Evolutionary conservation across 2,329 filamentous ascomycete genomes (phyloP).

Genomic region (Pyricularia grisea): DNA sequence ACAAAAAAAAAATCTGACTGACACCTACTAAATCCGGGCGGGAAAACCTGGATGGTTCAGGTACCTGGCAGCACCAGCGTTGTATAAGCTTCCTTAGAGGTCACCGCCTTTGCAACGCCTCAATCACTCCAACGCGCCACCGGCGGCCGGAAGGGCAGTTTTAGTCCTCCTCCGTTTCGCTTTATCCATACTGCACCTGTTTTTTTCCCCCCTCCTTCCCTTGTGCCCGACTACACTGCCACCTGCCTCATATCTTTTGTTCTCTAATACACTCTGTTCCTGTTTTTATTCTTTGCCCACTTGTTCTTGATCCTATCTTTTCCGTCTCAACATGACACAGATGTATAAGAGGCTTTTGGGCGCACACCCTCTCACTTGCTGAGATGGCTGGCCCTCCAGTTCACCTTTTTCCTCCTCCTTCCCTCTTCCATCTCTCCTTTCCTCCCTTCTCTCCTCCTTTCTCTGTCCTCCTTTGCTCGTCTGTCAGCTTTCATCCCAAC

Average conservation of each 20-base stretch:
- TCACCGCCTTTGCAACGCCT: neutral
- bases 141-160: neutral
- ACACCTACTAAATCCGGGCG: neutral
- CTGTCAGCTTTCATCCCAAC: neutral
- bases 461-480: neutral
- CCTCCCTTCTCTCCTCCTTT: neutral
- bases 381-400: neutral
- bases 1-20: neutral
- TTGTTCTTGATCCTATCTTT: neutral
- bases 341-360: neutral
- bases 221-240: neutral
- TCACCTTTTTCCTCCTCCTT: neutral
- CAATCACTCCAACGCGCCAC: neutral
- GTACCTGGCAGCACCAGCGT: neutral
- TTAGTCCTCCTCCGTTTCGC: neutral
- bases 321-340: neutral
- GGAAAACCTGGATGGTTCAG: neutral
- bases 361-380: neutral
- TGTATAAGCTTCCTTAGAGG: neutral
- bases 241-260: neutral
- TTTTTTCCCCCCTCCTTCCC: neutral
- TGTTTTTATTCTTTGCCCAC: neutral
- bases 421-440: no score
- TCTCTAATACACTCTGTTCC: neutral
- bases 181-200: neutral